Base-by-base conservation (phyloP, 768 basidiomycete genomes). In the Boletellus ananiceps region DNA sequence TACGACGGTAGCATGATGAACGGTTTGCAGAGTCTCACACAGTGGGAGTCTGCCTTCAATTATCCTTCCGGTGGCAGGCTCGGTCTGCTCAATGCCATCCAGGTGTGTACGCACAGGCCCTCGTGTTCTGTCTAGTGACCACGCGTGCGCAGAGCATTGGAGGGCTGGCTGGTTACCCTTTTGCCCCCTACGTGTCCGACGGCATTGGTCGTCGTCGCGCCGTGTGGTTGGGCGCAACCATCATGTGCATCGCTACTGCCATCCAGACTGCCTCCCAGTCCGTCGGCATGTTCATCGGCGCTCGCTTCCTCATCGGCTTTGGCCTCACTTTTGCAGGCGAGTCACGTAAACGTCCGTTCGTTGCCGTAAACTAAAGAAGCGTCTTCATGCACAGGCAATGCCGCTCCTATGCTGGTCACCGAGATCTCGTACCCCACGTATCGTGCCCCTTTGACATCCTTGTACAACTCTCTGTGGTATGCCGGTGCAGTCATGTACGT, bases 381-480 rank as follows among this genome's bases (percentile, higher is more conserved):
- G 23, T 8, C 18, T 3, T 39, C 19, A 34, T 61, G 40, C 19
- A 47, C 61, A 76, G 80, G 79, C 21, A 83, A 81, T 58, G 82
- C 88, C 44, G 88, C 90, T 11, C 89, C 91, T 11, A 78, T 92
- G 74, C 69, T 93, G 70, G 82, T 93, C 47, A 85, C 88, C 42
- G 91, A 93, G 69, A 69, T 93, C n/a, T 77, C 90, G 1, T 92
- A 92, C 65, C 91, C 90, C 14, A 72, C 78, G 11, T 85, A 93
- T 67, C 88, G 91, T 57, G 85, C 83, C 13, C 82, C 82, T 31
- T 68, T 93, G 50, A 92, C 87, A 13, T 82, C 86, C 2, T 69
- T 81, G 43, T 89, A 87, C 73, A 88, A 90, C 74, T 84, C 87
- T 27, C 82, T 90, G 52, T 92, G 90, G 88, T 89, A 88, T 64